Evolutionary conservation across 1,139 yeast genomes (phyloP), one percentile per base, ranked within the genome.

Genomic region (Taphrina flavorubra): DNA sequence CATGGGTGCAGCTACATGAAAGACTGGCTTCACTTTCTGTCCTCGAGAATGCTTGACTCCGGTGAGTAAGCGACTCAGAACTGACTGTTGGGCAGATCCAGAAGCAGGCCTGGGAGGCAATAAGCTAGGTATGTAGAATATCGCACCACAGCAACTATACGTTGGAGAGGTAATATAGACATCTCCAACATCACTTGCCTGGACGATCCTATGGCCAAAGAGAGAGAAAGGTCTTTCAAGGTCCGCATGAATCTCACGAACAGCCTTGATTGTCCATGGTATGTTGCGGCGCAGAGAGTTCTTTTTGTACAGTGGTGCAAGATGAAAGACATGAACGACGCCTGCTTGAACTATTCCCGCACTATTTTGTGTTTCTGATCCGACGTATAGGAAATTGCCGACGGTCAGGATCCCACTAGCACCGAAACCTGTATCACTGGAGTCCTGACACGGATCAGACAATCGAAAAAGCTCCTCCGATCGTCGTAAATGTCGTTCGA

Each of bases 351-450:
- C 25, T 6, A 25, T 6, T 6, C n/a, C 44, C 6, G 16, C 47
- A 25, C 36, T n/a, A 6, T 44, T 39, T 13, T 53, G 60, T 11
- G 49, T 46, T 7, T 40, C 44, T 4, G 67, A 25, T 36, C 55
- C 67, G 11, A 63, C 25, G 47, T 63, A 63, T 16, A 63, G 61
- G 16, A 44, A 46, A 25, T 55, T 55, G 36, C 55, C 55, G 13
- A 31, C 47, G 8, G 67, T n/a, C 39, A 63, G 36, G 7, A 42
- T 10, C n/a, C 39, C 61, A 1, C 55, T 42, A 11, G 60, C 36
- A 14, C 67, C 67, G 36, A 63, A 63, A 25, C 61, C 67, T n/a
- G 61, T 63, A 44, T 55, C 55, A 11, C 55, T 40, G n/a, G 10
- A 11, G 13, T 63, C 60, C 37, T 18, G 37, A 10, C 60, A 46